These are phyloP conservation scores for Coleophoma crateriformis DNA, from an alignment of 2,329 filamentous ascomycete genomes.

Conservation along the genomic window DNA sequence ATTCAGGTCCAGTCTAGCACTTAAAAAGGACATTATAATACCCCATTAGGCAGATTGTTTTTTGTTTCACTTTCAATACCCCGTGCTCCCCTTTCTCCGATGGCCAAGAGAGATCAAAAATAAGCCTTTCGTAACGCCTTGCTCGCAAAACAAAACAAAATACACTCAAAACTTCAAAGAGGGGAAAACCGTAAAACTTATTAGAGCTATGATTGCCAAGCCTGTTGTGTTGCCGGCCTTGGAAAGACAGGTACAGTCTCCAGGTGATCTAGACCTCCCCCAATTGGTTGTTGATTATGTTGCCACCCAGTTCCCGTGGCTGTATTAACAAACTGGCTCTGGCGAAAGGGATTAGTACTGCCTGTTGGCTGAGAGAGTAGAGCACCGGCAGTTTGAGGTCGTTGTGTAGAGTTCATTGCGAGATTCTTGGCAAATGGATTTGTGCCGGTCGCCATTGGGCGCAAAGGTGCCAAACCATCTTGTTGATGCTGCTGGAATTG, in stretches of 20 bases:
- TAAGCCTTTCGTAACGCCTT: constrained; percentile 22
- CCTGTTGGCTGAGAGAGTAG: constrained; percentile 75
- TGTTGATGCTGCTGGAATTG: constrained; percentile 31
- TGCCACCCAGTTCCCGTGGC: constrained; percentile 88
- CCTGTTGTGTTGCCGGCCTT: constrained; percentile 60
- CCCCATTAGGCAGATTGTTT: constrained; percentile 11
- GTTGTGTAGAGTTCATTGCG: constrained; percentile 12
- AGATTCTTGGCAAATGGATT: constrained; percentile 62
- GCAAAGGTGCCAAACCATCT: constrained; percentile 41
- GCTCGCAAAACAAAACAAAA: constrained; percentile 11
- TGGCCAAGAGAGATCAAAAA: no score
- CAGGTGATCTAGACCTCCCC: constrained; percentile 74
- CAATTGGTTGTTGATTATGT: constrained; percentile 68
- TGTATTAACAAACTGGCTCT: constrained; percentile 86
- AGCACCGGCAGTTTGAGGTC: constrained; percentile 30
- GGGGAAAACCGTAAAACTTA: no score
- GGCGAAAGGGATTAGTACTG: constrained; percentile 90
- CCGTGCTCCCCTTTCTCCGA: no score
- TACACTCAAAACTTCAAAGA: no score
- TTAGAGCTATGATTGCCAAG: constrained; percentile 42
- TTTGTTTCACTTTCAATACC: background rate
- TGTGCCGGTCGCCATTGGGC: constrained; percentile 59
- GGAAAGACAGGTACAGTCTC: constrained; percentile 83
- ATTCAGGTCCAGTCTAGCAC: constrained; percentile 1
- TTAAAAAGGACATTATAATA: constrained; percentile 14